Conservation (phyloP, 306 rosid species). For the Pterocarpus santalinus region DNA sequence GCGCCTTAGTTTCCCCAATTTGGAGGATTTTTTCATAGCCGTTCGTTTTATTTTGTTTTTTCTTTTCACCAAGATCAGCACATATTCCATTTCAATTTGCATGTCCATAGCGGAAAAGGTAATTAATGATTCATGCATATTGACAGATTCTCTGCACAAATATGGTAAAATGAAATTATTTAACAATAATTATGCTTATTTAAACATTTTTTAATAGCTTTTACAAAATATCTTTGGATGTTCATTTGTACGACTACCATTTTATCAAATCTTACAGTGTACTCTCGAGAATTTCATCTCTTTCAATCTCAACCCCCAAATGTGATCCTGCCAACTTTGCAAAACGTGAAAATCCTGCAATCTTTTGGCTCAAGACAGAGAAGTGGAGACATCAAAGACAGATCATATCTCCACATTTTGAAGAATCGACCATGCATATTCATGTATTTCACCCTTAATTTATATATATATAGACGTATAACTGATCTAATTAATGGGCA, state of each 20-base stretch:
- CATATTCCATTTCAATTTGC: constrained; percentile 11
- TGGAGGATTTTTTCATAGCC: constrained; percentile 4
- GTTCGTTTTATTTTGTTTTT: neutral
- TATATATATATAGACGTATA: neutral
- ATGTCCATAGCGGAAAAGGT: constrained; percentile 4
- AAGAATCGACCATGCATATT: neutral
- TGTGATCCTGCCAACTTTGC: neutral
- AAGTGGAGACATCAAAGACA: constrained; percentile 10
- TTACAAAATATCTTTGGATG: constrained; percentile 15
- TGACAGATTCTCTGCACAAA: neutral
- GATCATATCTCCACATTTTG: constrained; percentile 7
- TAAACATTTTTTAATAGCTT: neutral
- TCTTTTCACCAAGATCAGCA: neutral
- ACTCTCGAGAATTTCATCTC: neutral
- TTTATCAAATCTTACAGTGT: neutral
- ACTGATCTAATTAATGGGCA: neutral
- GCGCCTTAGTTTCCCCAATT: neutral
- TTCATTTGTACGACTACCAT: neutral
- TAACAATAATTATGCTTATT: neutral
- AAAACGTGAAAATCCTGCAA: constrained; percentile 21
- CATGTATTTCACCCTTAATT: neutral
- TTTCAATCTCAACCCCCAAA: constrained; percentile 21
- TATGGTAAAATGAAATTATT: neutral
- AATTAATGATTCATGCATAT: constrained; percentile 14
- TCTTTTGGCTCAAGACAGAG: neutral